Evolutionary conservation across 139 green algal species (phyloP).

Genomic region (Yamagishiella unicocca): DNA sequence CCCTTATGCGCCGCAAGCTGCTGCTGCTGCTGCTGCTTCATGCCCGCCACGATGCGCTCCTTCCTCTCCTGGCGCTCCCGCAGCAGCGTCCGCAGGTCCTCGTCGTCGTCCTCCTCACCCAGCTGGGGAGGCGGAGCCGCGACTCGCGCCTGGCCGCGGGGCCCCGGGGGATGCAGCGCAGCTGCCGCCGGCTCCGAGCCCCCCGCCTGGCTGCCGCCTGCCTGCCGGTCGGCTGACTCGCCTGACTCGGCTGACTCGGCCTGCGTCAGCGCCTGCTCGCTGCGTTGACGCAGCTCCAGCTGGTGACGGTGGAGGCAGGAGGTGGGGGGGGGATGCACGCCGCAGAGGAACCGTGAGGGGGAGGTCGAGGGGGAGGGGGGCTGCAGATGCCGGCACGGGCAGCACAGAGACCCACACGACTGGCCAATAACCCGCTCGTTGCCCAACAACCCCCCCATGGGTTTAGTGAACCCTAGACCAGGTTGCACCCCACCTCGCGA

Average conservation of each 20-base stretch:
- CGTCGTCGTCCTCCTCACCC: not conserved
- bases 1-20: too few species aligned
- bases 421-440: too few species aligned
- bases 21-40: not conserved
- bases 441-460: too few species aligned
- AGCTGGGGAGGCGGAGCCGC: not conserved
- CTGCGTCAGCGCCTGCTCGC: not conserved
- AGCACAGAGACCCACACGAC: too few species aligned
- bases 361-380: too few species aligned
- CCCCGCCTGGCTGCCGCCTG: not conserved
- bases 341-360: too few species aligned
- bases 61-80: slow-evolving; percentile 12
- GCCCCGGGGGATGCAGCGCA: not conserved
- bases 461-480: too few species aligned
- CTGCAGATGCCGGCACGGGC: too few species aligned
- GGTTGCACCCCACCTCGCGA: too few species aligned
- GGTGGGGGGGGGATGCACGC: not conserved
- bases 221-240: not conserved
- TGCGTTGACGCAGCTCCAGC: slow-evolving; percentile 27
- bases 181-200: too few species aligned
- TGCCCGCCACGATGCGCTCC: not conserved
- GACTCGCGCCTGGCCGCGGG: not conserved
- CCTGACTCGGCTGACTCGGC: not conserved
- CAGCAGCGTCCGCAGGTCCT: slow-evolving; percentile 13
- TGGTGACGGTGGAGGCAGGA: not conserved